These are phyloP conservation scores for Stevia rebaudiana DNA, from an alignment of 140 eudicot genomes.

Conservation along the genomic window DNA sequence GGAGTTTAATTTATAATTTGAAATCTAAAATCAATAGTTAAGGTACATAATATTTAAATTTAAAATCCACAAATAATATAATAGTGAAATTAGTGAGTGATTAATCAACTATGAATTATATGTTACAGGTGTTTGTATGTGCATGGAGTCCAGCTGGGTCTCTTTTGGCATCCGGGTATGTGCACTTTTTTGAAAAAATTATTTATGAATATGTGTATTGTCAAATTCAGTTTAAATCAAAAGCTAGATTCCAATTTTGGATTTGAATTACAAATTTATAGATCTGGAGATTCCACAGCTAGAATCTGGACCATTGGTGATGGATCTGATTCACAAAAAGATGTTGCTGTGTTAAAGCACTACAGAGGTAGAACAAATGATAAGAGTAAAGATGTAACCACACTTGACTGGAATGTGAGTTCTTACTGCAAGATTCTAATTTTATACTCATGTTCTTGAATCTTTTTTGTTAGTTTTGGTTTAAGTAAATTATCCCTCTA, in stretches of 20 bases:
- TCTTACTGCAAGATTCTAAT: slow-evolving; percentile 8
- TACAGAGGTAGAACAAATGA: slow-evolving; percentile 83
- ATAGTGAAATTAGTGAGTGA: background rate
- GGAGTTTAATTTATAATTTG: background rate
- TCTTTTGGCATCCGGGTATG: slow-evolving; percentile 95
- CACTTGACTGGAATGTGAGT: slow-evolving; percentile 99
- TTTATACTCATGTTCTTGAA: slow-evolving; percentile 1
- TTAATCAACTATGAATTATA: slow-evolving; percentile 9
- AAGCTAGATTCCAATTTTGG: background rate
- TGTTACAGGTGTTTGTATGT: slow-evolving; percentile 84
- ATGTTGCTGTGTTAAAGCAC: slow-evolving; percentile 65
- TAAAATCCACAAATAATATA: background rate
- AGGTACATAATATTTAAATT: background rate
- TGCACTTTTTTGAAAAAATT: slow-evolving; percentile 14
- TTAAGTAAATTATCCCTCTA: too few species aligned
- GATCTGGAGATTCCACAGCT: slow-evolving; percentile 98
- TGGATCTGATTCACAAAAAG: slow-evolving; percentile 45
- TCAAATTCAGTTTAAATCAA: background rate
- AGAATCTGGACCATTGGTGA: slow-evolving; percentile 83
- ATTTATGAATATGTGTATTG: background rate
- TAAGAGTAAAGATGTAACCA: slow-evolving; percentile 95
- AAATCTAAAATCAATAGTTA: background rate
- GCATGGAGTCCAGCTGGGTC: slow-evolving; percentile 97
- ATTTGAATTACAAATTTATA: slow-evolving; percentile 8
- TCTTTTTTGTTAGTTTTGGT: slow-evolving; percentile 4